Percentiles rank a stretch among this genome's conserved stretches.
phyloP scores from a whole-genome alignment of 2,329 filamentous ascomycete genomes.

The Fusarium heterosporum region DNA sequence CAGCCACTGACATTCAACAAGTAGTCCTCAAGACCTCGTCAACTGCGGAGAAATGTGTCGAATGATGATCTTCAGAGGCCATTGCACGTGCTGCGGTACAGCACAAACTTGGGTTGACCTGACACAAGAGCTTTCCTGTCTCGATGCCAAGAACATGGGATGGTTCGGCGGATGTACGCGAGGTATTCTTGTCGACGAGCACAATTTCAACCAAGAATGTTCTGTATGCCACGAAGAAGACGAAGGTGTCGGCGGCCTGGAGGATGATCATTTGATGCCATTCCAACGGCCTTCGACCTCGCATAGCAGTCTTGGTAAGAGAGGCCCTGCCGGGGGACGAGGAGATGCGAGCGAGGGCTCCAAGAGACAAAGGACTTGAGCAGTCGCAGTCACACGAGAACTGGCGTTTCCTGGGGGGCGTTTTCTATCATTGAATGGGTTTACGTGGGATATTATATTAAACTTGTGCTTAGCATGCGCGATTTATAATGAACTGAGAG shows the following conservation, averaged over 20 bases:
- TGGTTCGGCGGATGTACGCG: slow-evolving; percentile 58
- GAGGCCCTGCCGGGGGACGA: slow-evolving; percentile 38
- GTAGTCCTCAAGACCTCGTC: slow-evolving; percentile 5
- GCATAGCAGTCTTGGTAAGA: slow-evolving; percentile 32
- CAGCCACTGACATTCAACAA: not conserved
- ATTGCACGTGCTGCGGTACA: slow-evolving; percentile 57
- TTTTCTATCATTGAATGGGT: not conserved
- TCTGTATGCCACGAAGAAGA: slow-evolving; percentile 57
- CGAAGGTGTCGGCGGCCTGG: slow-evolving; percentile 57
- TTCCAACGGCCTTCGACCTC: slow-evolving; percentile 9
- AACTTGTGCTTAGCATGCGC: too few species aligned
- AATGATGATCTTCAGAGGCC: slow-evolving; percentile 58
- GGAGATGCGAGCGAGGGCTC: slow-evolving; percentile 30
- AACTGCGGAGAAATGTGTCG: slow-evolving; percentile 58
- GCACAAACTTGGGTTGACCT: slow-evolving; percentile 59
- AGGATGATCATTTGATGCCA: slow-evolving; percentile 43
- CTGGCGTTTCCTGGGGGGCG: slow-evolving; percentile 1
- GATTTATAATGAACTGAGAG: not conserved
- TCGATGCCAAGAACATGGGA: slow-evolving; percentile 62
- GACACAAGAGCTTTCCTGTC: slow-evolving; percentile 60
- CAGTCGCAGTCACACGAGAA: not conserved
- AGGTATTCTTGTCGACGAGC: slow-evolving; percentile 57
- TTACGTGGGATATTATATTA: not conserved
- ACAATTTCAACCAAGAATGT: slow-evolving; percentile 62
- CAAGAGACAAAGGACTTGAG: slow-evolving; percentile 51